Evolutionary conservation across 306 rosid species (phyloP), one percentile per base, ranked within the genome.

Genomic region (Medicago arabica): DNA sequence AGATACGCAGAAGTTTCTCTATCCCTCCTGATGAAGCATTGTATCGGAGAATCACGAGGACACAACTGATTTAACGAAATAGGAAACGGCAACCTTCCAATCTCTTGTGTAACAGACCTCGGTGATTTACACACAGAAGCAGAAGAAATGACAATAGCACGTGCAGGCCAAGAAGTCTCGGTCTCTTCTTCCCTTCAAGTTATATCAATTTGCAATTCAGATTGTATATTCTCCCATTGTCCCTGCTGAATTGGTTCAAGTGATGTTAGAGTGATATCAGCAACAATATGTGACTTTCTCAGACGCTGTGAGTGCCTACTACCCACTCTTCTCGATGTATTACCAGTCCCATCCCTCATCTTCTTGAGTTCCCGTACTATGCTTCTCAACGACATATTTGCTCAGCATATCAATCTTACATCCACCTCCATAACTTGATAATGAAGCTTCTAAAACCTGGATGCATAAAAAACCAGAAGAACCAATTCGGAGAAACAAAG

Each of bases 21-120:
- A 71, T 89, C 80, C 88, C 98, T 90, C 83, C 61, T 86, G 68
- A 95, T 88, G 75, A 82, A 95, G 84, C 98, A 95, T 62, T 92
- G 98, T 9, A 95, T 81, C 3, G 87, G 91, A 74, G 87, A 82
- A 9, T 87, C 91, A 0, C 96, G 93, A 61, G 96, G 93, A 46
- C 96, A 97, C 31, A 97, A 95, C 98, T 95, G 98, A 83, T 95
- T 95, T 85, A 95, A 75, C 18, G 98, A 95, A 82, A 90, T 88
- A 21, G 98, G 96, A 82, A 95, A 91, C 36, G 93, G 91, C 69
- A 93, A 77, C 86, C 89, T 84, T 82, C 93, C 96, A 38, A 91
- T 87, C 86, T 93, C 96, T 69, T 77, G 84, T 0, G 89, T 86
- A 65, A 88, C 71, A 2, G 65, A 85, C 81, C 96, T 89, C 97